Evolutionary conservation across 2,329 filamentous ascomycete species (phyloP), one percentile per base, ranked within the genome.

Genomic region (Sclerotinia glacialis): DNA sequence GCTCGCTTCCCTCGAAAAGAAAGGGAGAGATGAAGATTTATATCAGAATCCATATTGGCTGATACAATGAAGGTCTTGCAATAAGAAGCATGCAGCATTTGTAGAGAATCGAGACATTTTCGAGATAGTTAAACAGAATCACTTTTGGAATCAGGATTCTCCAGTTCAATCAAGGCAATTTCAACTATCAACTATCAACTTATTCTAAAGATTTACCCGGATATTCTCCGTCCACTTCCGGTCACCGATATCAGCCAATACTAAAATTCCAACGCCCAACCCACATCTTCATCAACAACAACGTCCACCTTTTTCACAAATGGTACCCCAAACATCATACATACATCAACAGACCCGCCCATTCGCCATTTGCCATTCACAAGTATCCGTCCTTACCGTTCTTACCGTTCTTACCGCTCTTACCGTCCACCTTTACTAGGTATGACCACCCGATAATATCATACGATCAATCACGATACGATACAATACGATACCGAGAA

Each of bases 171-270:
- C 31, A 31, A 31, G 1, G 4, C 31, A 31, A 31, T 31, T 6
- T 31, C 31, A 31, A 42, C 40, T 11, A 12, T 42, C 40, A n/a
- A n/a, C n/a, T n/a, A n/a, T n/a, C n/a, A n/a, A n/a, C n/a, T n/a
- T n/a, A n/a, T n/a, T n/a, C 42, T 44, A 44, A n/a, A 47, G 21
- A 56, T 56, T 56, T 40, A 56, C 2, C 34, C 53, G 53, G 53
- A 56, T 18, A 56, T 56, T 56, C n/a, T 26, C 53, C 53, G 34
- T 56, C 34, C 53, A 56, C 34, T 56, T 56, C 34, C 53, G 53
- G 53, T 56, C 8, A 40, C 34, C 53, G 14, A 5, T 23, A 56
- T 42, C 12, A 11, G 18, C 53, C 34, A 42, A 7, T 40, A 42
- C 12, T 26, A 18, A n/a, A 56, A 56, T 42, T 37, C 31, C 31